phyloP scores from a whole-genome alignment of 2,329 filamentous ascomycete species.

The Coleophoma eucalyptorum region DNA sequence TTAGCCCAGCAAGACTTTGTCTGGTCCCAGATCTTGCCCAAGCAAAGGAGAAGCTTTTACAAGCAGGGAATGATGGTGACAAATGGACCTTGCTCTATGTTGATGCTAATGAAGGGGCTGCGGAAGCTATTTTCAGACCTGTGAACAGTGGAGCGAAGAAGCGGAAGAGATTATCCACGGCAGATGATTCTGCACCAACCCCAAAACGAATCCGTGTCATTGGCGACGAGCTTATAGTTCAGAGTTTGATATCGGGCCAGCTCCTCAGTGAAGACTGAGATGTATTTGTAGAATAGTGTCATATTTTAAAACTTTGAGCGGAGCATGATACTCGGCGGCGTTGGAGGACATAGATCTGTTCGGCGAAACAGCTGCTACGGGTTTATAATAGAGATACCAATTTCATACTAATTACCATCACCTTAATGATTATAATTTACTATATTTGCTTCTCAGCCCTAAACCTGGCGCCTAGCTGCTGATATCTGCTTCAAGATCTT shows the following conservation, averaged over 20 bases:
- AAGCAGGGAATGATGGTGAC: conserved; percentile 39
- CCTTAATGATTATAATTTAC: too few relatives aligned
- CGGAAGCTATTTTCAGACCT: conserved; percentile 26
- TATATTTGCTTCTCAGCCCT: too few relatives aligned
- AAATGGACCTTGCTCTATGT: conserved; percentile 78
- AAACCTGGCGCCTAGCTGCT: too few relatives aligned
- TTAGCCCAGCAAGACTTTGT: conserved; percentile 67
- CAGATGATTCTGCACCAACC: conserved; percentile 29
- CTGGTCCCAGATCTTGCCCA: conserved; percentile 63
- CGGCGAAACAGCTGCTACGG: too few relatives aligned
- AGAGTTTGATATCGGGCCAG: conserved; percentile 85
- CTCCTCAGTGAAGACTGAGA: conserved; percentile 43
- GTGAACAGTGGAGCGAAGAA: conserved; percentile 34
- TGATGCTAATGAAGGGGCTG: conserved; percentile 51
- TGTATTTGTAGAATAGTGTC: background rate
- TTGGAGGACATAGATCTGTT: too few relatives aligned
- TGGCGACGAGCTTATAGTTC: conserved; percentile 82
- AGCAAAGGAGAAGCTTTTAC: conserved; percentile 55
- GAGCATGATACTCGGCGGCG: background rate
- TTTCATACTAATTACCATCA: too few relatives aligned
- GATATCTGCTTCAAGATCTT: too few relatives aligned
- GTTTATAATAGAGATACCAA: too few relatives aligned
- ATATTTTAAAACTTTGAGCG: background rate
- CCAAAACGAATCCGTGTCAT: conserved; percentile 61
- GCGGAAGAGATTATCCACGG: conserved; percentile 34